phyloP scores from a whole-genome alignment of 352 stramenopile genomes.

The Blastocystis sp. region DNA sequence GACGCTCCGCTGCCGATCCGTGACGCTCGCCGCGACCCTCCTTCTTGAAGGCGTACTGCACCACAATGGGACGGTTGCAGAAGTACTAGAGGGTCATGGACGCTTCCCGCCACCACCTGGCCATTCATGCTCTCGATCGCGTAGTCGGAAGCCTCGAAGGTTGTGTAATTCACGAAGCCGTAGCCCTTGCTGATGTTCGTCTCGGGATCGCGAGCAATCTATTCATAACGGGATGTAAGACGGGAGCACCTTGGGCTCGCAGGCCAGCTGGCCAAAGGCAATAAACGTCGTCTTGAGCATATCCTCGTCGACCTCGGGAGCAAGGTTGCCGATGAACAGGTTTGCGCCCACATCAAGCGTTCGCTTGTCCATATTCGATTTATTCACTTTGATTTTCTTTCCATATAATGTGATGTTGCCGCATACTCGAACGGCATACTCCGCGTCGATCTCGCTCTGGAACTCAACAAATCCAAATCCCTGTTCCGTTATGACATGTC shows the following conservation, averaged over 20 bases:
- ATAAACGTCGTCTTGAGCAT: slow-evolving; percentile 98
- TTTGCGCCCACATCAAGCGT: slow-evolving; percentile 95
- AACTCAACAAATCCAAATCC: slow-evolving; percentile 99
- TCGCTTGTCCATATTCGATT: slow-evolving; percentile 89
- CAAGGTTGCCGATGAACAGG: slow-evolving; percentile 93
- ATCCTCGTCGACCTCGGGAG: slow-evolving; percentile 95
- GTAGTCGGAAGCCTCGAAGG: slow-evolving; percentile 91
- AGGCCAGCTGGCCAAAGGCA: slow-evolving; percentile 92
- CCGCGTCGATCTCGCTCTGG: slow-evolving; percentile 88
- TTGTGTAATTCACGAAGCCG: slow-evolving; percentile 93
- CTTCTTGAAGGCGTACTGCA: slow-evolving; percentile 98
- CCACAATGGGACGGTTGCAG: slow-evolving; percentile 91
- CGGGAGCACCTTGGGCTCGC: slow-evolving; percentile 84
- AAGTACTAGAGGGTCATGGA: slow-evolving; percentile 77
- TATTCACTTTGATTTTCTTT: slow-evolving; percentile 90
- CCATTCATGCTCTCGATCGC: slow-evolving; percentile 99
- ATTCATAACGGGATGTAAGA: slow-evolving; percentile 24
- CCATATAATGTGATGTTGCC: slow-evolving; percentile 98
- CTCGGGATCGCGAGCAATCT: slow-evolving; percentile 75
- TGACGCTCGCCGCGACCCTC: slow-evolving; percentile 87
- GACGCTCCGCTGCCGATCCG: slow-evolving; percentile 82
- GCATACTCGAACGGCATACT: slow-evolving; percentile 96
- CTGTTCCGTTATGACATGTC: slow-evolving; percentile 72
- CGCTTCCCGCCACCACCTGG: slow-evolving; percentile 74
- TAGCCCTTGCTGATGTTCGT: slow-evolving; percentile 88